Evolutionary conservation across 2,329 filamentous ascomycete species (phyloP), one percentile per base, ranked within the genome.

Genomic region (Sphaerulina vaccinii): DNA sequence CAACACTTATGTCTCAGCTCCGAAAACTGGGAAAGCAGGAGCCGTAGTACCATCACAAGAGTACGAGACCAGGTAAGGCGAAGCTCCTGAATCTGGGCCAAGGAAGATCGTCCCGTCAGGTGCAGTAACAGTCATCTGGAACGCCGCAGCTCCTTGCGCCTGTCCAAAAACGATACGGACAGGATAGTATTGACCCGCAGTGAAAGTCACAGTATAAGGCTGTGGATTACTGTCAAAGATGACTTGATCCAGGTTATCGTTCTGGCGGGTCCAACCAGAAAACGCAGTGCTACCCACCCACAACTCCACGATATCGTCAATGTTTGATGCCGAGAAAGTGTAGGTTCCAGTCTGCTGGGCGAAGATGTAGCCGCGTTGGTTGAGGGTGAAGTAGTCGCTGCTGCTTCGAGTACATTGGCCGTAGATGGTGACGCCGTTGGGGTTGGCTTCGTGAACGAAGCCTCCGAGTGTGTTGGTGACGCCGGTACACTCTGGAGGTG

Each of bases 61-160:
- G 21, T 38, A 48, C 21, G 16, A 19, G 3, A 48, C 44, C 32
- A 48, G 18, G 35, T 48, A 48, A 8, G 44, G 44, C 44, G 44
- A 48, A 5, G 15, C 16, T 21, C n/a, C 32, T 9, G 44, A 38
- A 7, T 39, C 15, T 22, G 32, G 11, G 39, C 23, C 33, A n/a
- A 48, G 35, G 11, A 38, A 37, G n/a, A n/a, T 5, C 32, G 32
- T 35, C 13, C 44, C 44, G 27, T 37, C 35, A 7, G 44, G 44
- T 11, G 33, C 44, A 8, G 32, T 27, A 21, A 48, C 22, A n/a
- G 9, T 15, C 15, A 48, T n/a, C 15, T 16, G 9, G 33, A 24
- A 48, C 3, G 21, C 21, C 7, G 33, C 44, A 23, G n/a, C 19
- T 10, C 44, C 44, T 11, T 16, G n/a, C 15, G 15, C 44, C 16